A percentile compares a stretch with the other conserved stretches of the same genome.
Conservation (phyloP, 2,329 filamentous ascomycete genomes). For the Xylaria sp. region DNA sequence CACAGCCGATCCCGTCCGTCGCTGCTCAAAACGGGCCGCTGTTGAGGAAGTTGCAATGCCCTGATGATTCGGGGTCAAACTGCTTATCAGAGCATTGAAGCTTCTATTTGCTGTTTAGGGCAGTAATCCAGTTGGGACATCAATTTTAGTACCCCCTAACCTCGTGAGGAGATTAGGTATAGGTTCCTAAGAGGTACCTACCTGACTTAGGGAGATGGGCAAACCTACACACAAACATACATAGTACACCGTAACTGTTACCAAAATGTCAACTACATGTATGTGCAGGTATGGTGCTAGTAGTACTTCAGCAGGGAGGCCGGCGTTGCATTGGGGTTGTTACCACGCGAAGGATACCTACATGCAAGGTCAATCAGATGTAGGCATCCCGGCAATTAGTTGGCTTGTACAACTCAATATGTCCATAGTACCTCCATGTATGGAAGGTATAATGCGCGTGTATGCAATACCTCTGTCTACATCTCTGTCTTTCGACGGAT, state of each 20-base stretch:
- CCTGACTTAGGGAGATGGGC: too few relatives aligned
- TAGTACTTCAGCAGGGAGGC: neutral
- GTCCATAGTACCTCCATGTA: neutral
- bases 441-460: too few relatives aligned
- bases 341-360: neutral
- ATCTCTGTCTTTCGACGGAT: too few relatives aligned
- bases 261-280: too few relatives aligned
- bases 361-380: neutral
- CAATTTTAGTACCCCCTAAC: too few relatives aligned
- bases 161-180: too few relatives aligned
- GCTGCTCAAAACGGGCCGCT: neutral
- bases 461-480: too few relatives aligned
- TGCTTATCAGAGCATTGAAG: neutral
- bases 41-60: slow-evolving; percentile 7
- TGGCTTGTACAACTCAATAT: neutral
- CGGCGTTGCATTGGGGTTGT: neutral
- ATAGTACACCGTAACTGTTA: too few relatives aligned
- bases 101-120: slow-evolving; percentile 3
- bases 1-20: slow-evolving; percentile 10
- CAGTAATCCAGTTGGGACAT: too few relatives aligned
- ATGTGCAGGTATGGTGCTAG: too few relatives aligned
- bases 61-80: slow-evolving; percentile 5
- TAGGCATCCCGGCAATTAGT: neutral
- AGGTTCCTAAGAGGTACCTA: too few relatives aligned
- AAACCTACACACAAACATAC: too few relatives aligned